Base-by-base conservation (phyloP, 495 filamentous ascomycete genomes). In the Usnea hakonensis region DNA sequence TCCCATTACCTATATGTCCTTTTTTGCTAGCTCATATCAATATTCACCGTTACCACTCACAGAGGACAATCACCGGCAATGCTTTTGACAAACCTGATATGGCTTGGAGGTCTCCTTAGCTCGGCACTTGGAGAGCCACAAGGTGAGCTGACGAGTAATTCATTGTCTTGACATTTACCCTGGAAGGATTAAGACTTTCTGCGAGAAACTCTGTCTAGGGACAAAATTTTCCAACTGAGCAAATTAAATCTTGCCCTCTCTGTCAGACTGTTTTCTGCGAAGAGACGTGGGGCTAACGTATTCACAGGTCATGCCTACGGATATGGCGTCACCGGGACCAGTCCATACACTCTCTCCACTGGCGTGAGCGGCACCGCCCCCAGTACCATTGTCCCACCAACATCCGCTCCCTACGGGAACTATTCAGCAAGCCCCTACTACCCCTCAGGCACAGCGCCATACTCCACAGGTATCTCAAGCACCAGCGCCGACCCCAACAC, bases 81-180 rank as follows among this genome's bases (percentile, higher is more conserved):
- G 60, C 55, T 57, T 21, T 9, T 57, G 2, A 48, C 17, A 50
- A 35, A 10, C n/a, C 23, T 38, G 17, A 9, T 21, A 46, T 62
- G 60, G 33, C 32, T 62, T 13, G 60, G 52, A 23, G 53, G 53
- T 26, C 37, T 57, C 13, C 23, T 62, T 57, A 17, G 30, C 41
- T 26, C 50, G 17, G 60, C 23, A 30, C 21, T 62, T 62, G 60
- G 52, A 38, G 53, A 46, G 9, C 60, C 52, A 35, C 60, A 33
- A 35, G 60, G 60, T 62, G 26, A 55, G 59, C 36, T 26, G 33
- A 33, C 30, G 3, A 55, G 28, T 30, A 13, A 30, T 19, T 33
- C 23, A 17, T 13, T 37, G 35, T 37, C 55, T 57, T 28, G 17
- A n/a, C 17, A 6, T 41, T 19, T 9, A 19, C 16, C 0, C 33